Conservation (phyloP, 768 basidiomycete species). For the Leucosporidium scottii region DNA sequence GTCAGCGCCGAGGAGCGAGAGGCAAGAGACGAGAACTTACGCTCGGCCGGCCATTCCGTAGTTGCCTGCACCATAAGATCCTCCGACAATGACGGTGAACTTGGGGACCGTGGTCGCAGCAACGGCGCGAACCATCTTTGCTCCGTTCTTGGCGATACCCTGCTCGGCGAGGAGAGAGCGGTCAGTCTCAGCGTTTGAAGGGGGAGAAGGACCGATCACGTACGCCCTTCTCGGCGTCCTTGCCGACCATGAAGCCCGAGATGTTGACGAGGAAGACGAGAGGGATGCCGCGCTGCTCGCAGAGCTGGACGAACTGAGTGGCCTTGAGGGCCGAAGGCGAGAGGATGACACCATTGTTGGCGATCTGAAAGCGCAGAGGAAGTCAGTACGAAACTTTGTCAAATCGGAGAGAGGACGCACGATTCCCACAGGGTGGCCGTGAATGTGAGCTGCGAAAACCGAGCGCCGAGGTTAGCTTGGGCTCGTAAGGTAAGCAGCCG, state of each 20-base stretch:
- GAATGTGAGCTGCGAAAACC: slow-evolving; percentile 55
- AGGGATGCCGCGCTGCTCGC: slow-evolving; percentile 82
- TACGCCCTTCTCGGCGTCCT: slow-evolving; percentile 81
- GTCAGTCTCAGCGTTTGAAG: background rate
- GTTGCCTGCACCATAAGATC: slow-evolving; percentile 72
- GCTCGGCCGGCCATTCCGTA: slow-evolving; percentile 53
- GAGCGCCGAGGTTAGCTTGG: slow-evolving; percentile 34
- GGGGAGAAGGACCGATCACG: background rate
- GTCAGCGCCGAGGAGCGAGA: background rate
- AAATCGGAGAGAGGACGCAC: slow-evolving; percentile 27
- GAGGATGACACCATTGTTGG: slow-evolving; percentile 91
- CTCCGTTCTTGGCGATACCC: slow-evolving; percentile 81
- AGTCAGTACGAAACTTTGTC: background rate
- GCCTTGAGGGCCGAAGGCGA: slow-evolving; percentile 89
- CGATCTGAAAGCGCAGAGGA: slow-evolving; percentile 46
- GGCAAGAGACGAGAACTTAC: slow-evolving; percentile 4
- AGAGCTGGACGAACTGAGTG: slow-evolving; percentile 89
- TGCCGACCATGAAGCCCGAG: slow-evolving; percentile 96
- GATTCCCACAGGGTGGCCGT: slow-evolving; percentile 84
- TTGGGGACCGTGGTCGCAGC: slow-evolving; percentile 92
- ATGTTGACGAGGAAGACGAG: slow-evolving; percentile 91
- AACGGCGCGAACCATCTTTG: slow-evolving; percentile 94
- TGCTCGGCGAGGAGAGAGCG: background rate
- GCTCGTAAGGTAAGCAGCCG: background rate
- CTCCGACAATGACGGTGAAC: slow-evolving; percentile 84